phyloP scores from a whole-genome alignment of 345 rosid genomes.

The Punica granatum region DNA sequence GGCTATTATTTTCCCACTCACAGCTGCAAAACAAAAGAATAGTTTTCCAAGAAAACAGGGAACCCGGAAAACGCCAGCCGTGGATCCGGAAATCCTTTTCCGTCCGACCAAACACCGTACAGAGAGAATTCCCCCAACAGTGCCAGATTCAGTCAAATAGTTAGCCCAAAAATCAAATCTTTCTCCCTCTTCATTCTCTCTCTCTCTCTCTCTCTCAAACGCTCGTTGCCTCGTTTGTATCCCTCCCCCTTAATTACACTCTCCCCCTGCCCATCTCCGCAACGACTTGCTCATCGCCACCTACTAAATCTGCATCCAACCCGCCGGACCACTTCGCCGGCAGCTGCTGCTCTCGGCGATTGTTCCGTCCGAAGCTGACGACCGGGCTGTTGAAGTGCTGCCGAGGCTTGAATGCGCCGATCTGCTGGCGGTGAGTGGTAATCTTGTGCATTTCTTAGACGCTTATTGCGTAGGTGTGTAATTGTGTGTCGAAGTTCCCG shows the following conservation, averaged over 20 bases:
- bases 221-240: slow-evolving; percentile 10
- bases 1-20: background rate
- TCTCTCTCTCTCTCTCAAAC: slow-evolving; percentile 2
- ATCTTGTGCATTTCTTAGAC: background rate
- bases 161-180: slow-evolving; percentile 7
- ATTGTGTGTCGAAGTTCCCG: no score
- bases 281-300: slow-evolving; percentile 3
- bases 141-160: background rate
- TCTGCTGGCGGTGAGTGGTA: slow-evolving; percentile 14
- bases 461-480: no score
- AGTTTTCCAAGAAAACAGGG: background rate
- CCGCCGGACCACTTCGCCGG: background rate
- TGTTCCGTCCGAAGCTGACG: background rate
- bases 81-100: background rate
- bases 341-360: background rate
- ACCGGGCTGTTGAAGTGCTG: background rate
- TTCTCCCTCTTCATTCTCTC: background rate
- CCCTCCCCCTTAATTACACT: background rate
- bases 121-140: background rate
- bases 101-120: slow-evolving; percentile 2
- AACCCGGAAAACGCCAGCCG: slow-evolving; percentile 1
- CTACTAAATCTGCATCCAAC: slow-evolving; percentile 3
- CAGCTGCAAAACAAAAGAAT: background rate
- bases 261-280: background rate
- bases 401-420: slow-evolving; percentile 7